Evolutionary conservation across 2,329 filamentous ascomycete genomes (phyloP).

Genomic region (Thermomyces lanuginosus): DNA sequence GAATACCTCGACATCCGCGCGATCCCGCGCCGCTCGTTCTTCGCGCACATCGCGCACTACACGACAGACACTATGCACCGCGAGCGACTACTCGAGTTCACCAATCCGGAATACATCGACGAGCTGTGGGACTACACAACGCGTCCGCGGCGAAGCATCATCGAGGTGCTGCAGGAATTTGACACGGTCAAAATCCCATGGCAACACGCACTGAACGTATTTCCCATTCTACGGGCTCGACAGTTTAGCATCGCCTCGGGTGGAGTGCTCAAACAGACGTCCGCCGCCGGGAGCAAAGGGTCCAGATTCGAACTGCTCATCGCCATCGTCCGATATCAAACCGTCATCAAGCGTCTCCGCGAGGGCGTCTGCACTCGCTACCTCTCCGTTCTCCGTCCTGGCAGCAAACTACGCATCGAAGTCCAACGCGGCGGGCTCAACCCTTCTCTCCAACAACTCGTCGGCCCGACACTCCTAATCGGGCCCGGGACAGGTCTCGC

Average conservation of each 20-base stretch:
- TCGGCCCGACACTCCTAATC: conserved; percentile 54
- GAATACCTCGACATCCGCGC: conserved; percentile 79
- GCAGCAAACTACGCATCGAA: conserved; percentile 44
- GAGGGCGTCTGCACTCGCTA: conserved; percentile 86
- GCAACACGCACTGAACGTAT: conserved; percentile 51
- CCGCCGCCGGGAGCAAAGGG: conserved; percentile 25
- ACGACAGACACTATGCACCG: conserved; percentile 56
- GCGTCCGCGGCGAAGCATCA: conserved; percentile 70
- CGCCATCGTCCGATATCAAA: conserved; percentile 82
- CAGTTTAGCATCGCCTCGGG: conserved; percentile 87
- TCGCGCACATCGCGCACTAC: conserved; percentile 61
- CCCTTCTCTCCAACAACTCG: conserved; percentile 30
- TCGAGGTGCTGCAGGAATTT: conserved; percentile 88
- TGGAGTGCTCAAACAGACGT: conserved; percentile 30
- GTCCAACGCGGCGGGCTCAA: conserved; percentile 38
- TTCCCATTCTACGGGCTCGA: conserved; percentile 71
- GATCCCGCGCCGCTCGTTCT: conserved; percentile 76
- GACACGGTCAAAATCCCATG: conserved; percentile 66
- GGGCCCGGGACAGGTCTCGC: conserved; percentile 78
- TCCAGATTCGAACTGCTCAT: conserved; percentile 56
- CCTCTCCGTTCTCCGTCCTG: conserved; percentile 46
- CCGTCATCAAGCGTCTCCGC: conserved; percentile 66
- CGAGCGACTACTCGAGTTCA: conserved; percentile 71
- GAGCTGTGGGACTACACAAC: conserved; percentile 95
- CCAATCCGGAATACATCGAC: conserved; percentile 60